Percentiles rank a stretch among this genome's conserved stretches.
phyloP scores from a whole-genome alignment of 2,329 filamentous ascomycete genomes.

The Thielaviopsis euricoi region DNA sequence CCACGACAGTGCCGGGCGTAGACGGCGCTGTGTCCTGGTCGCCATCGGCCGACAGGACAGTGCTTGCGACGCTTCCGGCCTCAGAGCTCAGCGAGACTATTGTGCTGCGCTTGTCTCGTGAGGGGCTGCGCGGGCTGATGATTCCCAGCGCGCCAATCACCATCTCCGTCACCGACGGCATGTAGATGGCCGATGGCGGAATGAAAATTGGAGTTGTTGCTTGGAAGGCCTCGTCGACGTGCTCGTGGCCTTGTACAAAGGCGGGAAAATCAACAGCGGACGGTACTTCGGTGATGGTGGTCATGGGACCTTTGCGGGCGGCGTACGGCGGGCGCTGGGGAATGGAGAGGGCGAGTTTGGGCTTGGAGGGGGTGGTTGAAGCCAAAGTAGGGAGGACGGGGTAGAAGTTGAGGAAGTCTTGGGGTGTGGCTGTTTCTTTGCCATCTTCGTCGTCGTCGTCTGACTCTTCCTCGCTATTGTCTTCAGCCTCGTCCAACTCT shows the following conservation, averaged over 20 bases:
- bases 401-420: neutral
- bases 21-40: neutral
- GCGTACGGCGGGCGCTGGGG: neutral
- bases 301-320: neutral
- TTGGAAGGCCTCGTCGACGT: neutral
- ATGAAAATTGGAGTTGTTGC: neutral
- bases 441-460: constrained; percentile 59
- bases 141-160: neutral
- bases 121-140: neutral
- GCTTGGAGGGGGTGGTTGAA: neutral
- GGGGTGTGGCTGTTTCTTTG: neutral
- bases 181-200: neutral
- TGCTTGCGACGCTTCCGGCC: neutral
- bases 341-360: neutral
- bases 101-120: neutral
- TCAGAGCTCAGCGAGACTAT: neutral
- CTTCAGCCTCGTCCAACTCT: neutral
- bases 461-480: constrained; percentile 56
- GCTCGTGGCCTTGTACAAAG: neutral
- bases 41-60: neutral
- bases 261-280: neutral
- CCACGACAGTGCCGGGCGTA: neutral
- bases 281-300: neutral
- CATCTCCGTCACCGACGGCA: neutral
- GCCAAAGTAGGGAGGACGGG: neutral